Evolutionary conservation across 257 asterid genomes (phyloP).

Genomic region (Leonotis leonurus): DNA sequence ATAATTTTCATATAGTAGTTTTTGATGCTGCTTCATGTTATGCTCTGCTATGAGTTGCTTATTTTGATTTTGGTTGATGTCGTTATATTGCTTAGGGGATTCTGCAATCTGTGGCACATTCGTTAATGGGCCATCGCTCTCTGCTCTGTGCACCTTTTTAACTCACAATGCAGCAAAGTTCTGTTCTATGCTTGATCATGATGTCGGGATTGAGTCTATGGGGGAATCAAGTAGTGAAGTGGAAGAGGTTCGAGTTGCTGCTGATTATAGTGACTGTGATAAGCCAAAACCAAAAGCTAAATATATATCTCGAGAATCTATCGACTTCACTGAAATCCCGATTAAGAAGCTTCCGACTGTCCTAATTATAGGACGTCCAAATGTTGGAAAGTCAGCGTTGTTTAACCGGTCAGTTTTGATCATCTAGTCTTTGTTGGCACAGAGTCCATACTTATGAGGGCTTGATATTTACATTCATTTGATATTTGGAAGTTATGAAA

Average conservation of each 20-base stretch:
- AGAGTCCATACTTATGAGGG: background rate
- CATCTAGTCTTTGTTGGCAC: background rate
- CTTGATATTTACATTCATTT: background rate
- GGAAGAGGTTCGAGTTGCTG: conserved; percentile 26
- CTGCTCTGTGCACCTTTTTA: conserved; percentile 4
- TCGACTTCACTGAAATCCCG: conserved; percentile 72
- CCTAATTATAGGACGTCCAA: conserved; percentile 82
- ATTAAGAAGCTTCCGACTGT: conserved; percentile 76
- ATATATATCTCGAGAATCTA: conserved; percentile 25
- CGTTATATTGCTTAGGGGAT: conserved; percentile 25
- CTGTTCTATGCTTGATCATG: conserved; percentile 33
- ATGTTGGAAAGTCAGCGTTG: conserved; percentile 93
- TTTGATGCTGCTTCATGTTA: background rate
- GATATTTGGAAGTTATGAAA: background rate
- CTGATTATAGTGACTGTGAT: conserved; percentile 13
- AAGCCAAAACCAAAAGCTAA: conserved; percentile 30
- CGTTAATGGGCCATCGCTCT: conserved; percentile 13
- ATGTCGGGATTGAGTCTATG: conserved; percentile 15
- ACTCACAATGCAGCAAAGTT: conserved; percentile 25
- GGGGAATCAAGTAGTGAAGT: conserved; percentile 25
- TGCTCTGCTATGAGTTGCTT: background rate
- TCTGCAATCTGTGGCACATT: conserved; percentile 8
- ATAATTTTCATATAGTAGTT: background rate
- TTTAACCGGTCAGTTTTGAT: conserved; percentile 70
- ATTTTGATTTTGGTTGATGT: conserved; percentile 8